These are phyloP conservation scores for Simmondsia chinensis DNA, from an alignment of 148 eudicot species.

Conservation along the genomic window DNA sequence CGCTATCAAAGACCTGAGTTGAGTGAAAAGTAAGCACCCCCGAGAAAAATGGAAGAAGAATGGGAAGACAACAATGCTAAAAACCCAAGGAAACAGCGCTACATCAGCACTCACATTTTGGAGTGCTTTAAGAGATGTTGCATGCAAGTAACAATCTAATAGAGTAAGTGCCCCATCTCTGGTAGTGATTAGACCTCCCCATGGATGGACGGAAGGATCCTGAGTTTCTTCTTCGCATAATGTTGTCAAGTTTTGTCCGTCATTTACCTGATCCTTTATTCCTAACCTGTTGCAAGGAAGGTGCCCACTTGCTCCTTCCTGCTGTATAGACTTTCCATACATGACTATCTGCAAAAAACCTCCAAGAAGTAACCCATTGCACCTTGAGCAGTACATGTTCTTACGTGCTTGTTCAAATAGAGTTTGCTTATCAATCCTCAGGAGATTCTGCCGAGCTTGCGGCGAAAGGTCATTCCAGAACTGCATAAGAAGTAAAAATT, in stretches of 20 bases:
- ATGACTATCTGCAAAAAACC: slow-evolving; percentile 84
- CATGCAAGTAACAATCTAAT: slow-evolving; percentile 67
- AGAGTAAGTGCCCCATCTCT: slow-evolving; percentile 80
- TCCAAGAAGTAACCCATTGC: slow-evolving; percentile 91
- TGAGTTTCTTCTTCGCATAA: slow-evolving; percentile 58
- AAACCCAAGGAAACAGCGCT: not conserved
- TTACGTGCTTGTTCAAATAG: slow-evolving; percentile 96
- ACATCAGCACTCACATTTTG: slow-evolving; percentile 49
- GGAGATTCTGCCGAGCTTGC: slow-evolving; percentile 71
- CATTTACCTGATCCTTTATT: slow-evolving; percentile 29
- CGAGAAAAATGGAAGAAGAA: slow-evolving; percentile 9
- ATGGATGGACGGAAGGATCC: slow-evolving; percentile 94
- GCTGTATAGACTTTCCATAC: slow-evolving; percentile 86
- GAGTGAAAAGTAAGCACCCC: slow-evolving; percentile 7
- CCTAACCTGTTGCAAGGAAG: slow-evolving; percentile 26
- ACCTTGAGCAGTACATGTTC: slow-evolving; percentile 93
- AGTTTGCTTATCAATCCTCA: slow-evolving; percentile 78
- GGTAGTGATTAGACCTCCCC: slow-evolving; percentile 92
- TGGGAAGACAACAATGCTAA: not conserved
- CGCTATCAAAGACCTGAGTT: slow-evolving; percentile 88
- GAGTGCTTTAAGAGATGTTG: slow-evolving; percentile 78
- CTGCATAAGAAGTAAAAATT: slow-evolving; percentile 30
- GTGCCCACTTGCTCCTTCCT: slow-evolving; percentile 43
- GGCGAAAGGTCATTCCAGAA: slow-evolving; percentile 80
- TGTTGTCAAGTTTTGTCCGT: slow-evolving; percentile 16